These are phyloP conservation scores for Noccaea caerulescens DNA, from an alignment of 345 rosid species.

Conservation along the genomic window DNA sequence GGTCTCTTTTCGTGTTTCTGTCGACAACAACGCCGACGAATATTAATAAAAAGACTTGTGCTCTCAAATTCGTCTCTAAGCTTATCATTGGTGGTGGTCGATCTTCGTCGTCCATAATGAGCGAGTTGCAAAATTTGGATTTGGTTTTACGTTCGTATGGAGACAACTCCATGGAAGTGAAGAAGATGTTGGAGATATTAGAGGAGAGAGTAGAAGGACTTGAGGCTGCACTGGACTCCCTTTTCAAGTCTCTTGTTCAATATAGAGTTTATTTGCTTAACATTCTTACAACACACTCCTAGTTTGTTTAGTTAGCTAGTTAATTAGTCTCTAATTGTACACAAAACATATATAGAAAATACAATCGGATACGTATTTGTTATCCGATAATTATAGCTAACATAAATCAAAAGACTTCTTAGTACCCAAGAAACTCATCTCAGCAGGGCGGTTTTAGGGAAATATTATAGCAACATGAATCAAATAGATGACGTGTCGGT, in stretches of 20 bases:
- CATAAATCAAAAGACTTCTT: neutral
- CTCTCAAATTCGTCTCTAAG: constrained; percentile 56
- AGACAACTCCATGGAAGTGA: constrained; percentile 30
- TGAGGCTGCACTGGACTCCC: constrained; percentile 52
- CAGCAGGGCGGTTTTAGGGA: neutral
- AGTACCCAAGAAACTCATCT: neutral
- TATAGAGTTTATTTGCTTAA: constrained; percentile 60
- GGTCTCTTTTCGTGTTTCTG: constrained; percentile 53
- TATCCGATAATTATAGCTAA: neutral
- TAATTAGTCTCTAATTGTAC: constrained; percentile 39
- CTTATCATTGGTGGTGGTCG: constrained; percentile 37
- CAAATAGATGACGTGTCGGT: constrained; percentile 15
- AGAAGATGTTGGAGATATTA: constrained; percentile 43
- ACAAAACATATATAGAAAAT: constrained; percentile 27
- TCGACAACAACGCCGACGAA: constrained; percentile 37
- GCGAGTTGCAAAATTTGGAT: constrained; percentile 53
- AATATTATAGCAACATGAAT: neutral
- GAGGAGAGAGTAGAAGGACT: constrained; percentile 48
- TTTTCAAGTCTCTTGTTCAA: constrained; percentile 54
- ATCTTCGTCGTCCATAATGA: constrained; percentile 35
- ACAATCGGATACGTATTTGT: constrained; percentile 3
- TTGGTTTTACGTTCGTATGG: constrained; percentile 33
- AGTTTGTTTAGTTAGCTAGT: neutral
- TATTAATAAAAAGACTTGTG: constrained; percentile 33
- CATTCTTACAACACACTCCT: constrained; percentile 48